Conservation (phyloP, 1,284 basidiomycete genomes). For the Ceratobasidium sp. region DNA sequence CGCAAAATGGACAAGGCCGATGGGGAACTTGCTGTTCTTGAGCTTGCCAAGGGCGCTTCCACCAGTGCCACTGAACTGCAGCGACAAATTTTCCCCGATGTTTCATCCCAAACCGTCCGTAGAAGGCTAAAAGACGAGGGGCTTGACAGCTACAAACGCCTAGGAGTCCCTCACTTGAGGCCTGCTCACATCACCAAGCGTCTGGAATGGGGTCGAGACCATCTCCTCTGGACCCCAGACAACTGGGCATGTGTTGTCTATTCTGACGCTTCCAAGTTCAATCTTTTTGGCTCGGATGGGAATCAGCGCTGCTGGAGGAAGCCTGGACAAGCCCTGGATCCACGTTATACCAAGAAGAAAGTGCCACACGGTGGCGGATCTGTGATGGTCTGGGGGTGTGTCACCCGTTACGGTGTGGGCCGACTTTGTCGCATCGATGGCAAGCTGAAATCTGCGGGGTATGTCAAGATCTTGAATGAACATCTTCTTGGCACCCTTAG, state of each 20-base stretch:
- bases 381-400: slow-evolving; percentile 48
- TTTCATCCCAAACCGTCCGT: slow-evolving; percentile 4
- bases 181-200: neutral
- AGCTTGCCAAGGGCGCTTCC: slow-evolving; percentile 4
- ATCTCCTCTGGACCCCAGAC: slow-evolving; percentile 7
- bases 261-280: slow-evolving; percentile 17
- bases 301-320: slow-evolving; percentile 2
- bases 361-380: slow-evolving; percentile 42
- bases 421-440: slow-evolving; percentile 36
- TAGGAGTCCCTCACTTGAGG: neutral
- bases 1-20: neutral
- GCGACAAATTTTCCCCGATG: neutral
- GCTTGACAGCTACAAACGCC: neutral
- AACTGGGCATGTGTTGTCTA: slow-evolving; percentile 3
- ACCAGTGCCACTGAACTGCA: slow-evolving; percentile 6
- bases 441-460: slow-evolving; percentile 25
- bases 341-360: slow-evolving; percentile 4
- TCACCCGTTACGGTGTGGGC: slow-evolving; percentile 37
- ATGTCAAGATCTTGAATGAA: slow-evolving; percentile 31
- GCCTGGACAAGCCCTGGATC: slow-evolving; percentile 1
- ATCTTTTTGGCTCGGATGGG: slow-evolving; percentile 24
- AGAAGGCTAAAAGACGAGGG: slow-evolving; percentile 9
- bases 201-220: slow-evolving; percentile 2
- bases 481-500: slow-evolving; percentile 38
- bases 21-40: neutral